Conservation (phyloP, 192 early-diverging fungal genomes). For the Backusella psychrophila region DNA sequence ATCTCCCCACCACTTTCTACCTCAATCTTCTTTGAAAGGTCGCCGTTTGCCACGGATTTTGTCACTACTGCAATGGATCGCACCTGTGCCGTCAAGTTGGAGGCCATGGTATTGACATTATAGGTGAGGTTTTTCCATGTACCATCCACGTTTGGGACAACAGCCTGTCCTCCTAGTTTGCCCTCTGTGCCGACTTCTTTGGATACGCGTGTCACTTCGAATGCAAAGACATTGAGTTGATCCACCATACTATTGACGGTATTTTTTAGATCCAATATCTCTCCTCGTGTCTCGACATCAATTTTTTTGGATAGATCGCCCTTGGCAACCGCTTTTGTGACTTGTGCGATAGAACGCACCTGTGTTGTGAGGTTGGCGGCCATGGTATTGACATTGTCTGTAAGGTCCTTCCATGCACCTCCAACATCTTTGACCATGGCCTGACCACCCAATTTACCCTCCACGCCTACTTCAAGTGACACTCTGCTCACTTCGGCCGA, state of each 20-base stretch:
- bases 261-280: slow-evolving; percentile 54
- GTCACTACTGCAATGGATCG: slow-evolving; percentile 66
- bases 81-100: slow-evolving; percentile 67
- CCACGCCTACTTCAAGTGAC: slow-evolving; percentile 63
- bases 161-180: slow-evolving; percentile 61
- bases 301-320: slow-evolving; percentile 58
- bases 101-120: slow-evolving; percentile 71
- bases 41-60: slow-evolving; percentile 61
- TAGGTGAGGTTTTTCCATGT: slow-evolving; percentile 67
- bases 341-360: slow-evolving; percentile 59
- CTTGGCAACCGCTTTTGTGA: slow-evolving; percentile 56
- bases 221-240: slow-evolving; percentile 31
- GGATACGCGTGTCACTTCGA: slow-evolving; percentile 50
- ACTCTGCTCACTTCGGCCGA: slow-evolving; percentile 62
- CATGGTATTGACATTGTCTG: slow-evolving; percentile 68
- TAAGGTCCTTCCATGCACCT: slow-evolving; percentile 68
- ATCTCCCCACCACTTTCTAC: slow-evolving; percentile 67
- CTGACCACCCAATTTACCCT: slow-evolving; percentile 62
- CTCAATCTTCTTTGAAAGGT: slow-evolving; percentile 59
- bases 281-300: slow-evolving; percentile 50
- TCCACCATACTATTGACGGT: slow-evolving; percentile 63
- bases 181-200: slow-evolving; percentile 73
- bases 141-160: slow-evolving; percentile 58
- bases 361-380: slow-evolving; percentile 59
- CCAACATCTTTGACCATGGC: slow-evolving; percentile 53